Base-by-base conservation (phyloP, 2,329 filamentous ascomycete species). In the Calonectria ilicicola region DNA sequence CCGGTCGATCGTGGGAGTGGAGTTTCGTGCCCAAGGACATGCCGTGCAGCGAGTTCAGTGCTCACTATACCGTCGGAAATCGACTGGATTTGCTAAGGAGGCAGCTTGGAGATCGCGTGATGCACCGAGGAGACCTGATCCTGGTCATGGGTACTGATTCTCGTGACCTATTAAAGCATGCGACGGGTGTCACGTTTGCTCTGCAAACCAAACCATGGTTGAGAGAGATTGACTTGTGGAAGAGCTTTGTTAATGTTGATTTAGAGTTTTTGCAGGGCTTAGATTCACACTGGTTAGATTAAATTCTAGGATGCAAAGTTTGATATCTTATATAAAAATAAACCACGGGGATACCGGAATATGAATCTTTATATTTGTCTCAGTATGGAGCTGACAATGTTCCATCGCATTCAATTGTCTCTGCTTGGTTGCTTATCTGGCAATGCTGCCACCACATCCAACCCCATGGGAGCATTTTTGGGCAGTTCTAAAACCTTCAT, bases 11-110 rank as follows among this genome's bases (percentile, higher is more conserved):
- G 2, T 82, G 78, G 80, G 73, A 77, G 38, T 82, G 76, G 73
- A 80, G 76, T 32, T 82, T 81, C 70, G 68, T 81, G 15, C 78
- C 79, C 0, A 81, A 81, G 51, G 80, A 82, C 27, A 77, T 81
- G 74, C 73, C 73, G 0, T 77, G 72, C 3, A 81, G 80, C 67
- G 79, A 81, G 62, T 77, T 72, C 0, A 81, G 74, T 58, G 42
- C 68, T 3, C 80, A 82, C 17, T 40, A 72, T 0, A 65, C 65
- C 0, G 69, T 71, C 1, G 23, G 27, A 2, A 71, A 7, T 6
- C 67, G 79, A 17, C 2, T 82, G 21, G 75, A 76, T 2, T 14
- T 73, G 23, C 26, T 80, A 19, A 42, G 49, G 23, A 35, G 56
- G 40, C 71, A 79, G 64, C 73, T 81, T 70, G 69, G 56, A 5